Conservation (phyloP, 768 basidiomycete genomes). For the Russula vinacea region DNA sequence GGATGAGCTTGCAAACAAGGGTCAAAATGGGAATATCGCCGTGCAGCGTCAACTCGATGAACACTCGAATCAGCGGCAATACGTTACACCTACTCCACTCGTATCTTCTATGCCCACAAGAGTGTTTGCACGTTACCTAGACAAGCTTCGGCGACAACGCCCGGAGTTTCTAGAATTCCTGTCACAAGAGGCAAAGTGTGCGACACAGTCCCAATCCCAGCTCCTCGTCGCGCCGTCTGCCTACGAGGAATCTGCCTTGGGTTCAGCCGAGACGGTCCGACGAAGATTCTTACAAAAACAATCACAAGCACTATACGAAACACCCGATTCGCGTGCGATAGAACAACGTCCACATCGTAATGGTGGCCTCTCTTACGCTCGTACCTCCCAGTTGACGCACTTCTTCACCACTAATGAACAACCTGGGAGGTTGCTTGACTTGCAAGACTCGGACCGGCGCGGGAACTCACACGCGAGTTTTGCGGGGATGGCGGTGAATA, state of each 20-base stretch:
- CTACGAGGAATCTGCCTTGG: conserved; percentile 25
- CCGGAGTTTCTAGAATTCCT: conserved; percentile 54
- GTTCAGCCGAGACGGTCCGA: conserved; percentile 31
- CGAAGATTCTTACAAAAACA: conserved; percentile 43
- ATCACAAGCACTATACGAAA: conserved; percentile 31
- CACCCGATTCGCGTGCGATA: conserved; percentile 41
- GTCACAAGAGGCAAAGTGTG: conserved; percentile 30
- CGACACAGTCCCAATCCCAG: conserved; percentile 11
- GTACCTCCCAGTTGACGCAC: conserved; percentile 52
- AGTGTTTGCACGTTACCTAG: conserved; percentile 58
- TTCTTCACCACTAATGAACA: conserved; percentile 49
- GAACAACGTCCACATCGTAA: conserved; percentile 62
- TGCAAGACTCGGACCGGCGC: not conserved
- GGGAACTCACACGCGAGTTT: conserved; percentile 40
- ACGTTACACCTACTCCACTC: conserved; percentile 44
- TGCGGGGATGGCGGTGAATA: conserved; percentile 42
- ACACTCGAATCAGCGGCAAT: conserved; percentile 5
- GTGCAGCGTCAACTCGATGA: conserved; percentile 6
- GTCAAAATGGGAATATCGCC: conserved; percentile 8
- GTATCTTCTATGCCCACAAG: conserved; percentile 56
- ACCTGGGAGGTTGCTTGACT: conserved; percentile 51
- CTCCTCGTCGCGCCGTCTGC: conserved; percentile 15
- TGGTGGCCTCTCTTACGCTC: conserved; percentile 61
- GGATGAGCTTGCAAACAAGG: conserved; percentile 23
- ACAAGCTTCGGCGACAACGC: conserved; percentile 54